Base-by-base conservation (phyloP, 2,329 filamentous ascomycete species). In the Xylaria sp. region DNA sequence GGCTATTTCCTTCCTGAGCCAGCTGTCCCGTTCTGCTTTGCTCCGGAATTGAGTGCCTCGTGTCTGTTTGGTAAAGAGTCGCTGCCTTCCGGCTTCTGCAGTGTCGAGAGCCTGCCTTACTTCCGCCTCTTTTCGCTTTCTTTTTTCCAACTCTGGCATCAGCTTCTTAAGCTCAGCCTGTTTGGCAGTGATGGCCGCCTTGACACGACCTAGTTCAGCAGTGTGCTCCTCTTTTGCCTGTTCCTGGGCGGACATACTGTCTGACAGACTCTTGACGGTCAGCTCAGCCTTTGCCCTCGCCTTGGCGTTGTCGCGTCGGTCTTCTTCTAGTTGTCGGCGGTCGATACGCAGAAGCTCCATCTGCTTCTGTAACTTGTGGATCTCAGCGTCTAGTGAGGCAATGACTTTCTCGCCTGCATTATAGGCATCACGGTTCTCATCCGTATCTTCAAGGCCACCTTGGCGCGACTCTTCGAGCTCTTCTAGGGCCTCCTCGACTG, bases 11-110 rank as follows among this genome's bases (percentile, higher is more conserved):
- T 89, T 87, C 69, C 89, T 89, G 59, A 99, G 84, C 85, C 89
- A 98, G 44, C 89, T 88, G 79, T 99, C 95, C 52, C 97, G 91
- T 78, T 98, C 94, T 9, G 89, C 88, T 83, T 97, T 97, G 79
- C 90, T 97, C 77, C 88, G 92, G 81, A 97, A 99, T 71, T 94
- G 92, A 20, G 92, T 91, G 73, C 92, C 94, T 55, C 95, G 91
- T 52, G 92, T 94, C 81, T 99, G 95, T 80, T 99, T 99, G 60
- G 92, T 93, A 77, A 97, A 93, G 8, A 99, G 87, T 46, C 94
- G 90, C 72, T 92, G 90, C 51, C 93, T 88, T 5, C 88, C 87
- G 8, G 91, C 91, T 76, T 97, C 92, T 0, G 92, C 92, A 59
- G 92, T 86, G 56, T 94, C 91, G 12, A 98, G 85, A 68, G 92